Base-by-base conservation (phyloP, 306 rosid species). In the Styphnolobium japonicum region DNA sequence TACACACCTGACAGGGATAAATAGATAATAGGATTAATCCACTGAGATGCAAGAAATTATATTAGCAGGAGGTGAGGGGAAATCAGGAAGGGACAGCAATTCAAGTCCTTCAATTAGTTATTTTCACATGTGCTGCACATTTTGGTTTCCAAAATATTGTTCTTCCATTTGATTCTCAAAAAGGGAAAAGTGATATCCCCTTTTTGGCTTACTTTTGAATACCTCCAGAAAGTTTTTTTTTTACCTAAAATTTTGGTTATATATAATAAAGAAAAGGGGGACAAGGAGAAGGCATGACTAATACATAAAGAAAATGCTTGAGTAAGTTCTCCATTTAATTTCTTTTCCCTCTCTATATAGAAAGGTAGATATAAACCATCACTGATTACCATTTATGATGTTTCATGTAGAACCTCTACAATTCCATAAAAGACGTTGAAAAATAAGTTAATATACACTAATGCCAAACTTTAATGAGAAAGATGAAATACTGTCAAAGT, bases 1-100 rank as follows among this genome's bases (percentile, higher is more conserved):
- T 95, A 79, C 98, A 91, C 78, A 91, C 98, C 98, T 95, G 91
- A 70, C 48, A 84, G 9, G 53, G 63, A 73, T 22, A 61, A n/a
- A 21, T 11, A 36, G 22, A 81, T 27, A 76, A 76, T 53, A 67
- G 61, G 74, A 69, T 68, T 39, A 76, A 65, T 69, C 55, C 67
- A 18, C 5, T 58, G 67, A 82, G 75, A 86, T 66, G 66, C 39
- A 76, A 55, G 74, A 19, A 77, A 60, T 25, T 51, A 69, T 60
- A 27, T 8, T 66, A 25, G 60, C 34, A 19, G 62, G 23, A 65
- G 68, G 43, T 55, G 22, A 73, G 22, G 56, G 19, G 48, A 40
- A 73, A 56, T 34, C 42, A 43, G 43, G 63, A 68, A 36, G 12
- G 15, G 58, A 36, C 19, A 55, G 65, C 31, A 0, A 31, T 46